Evolutionary conservation across 192 early-diverging fungal genomes (phyloP).

Genomic region (Tieghemiomyces parasiticus): DNA sequence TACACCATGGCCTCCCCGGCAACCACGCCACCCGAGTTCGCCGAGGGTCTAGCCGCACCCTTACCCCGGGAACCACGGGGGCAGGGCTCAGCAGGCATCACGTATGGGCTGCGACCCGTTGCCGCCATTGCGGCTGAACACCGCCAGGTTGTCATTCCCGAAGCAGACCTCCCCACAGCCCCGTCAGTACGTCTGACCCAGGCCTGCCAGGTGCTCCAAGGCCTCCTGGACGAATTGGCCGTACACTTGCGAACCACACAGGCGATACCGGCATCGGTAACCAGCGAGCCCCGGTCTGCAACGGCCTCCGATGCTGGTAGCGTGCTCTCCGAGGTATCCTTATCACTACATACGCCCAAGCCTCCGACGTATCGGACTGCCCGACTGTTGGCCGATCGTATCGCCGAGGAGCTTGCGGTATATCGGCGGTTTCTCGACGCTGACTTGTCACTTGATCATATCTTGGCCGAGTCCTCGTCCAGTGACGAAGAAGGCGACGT

Average conservation of each 20-base stretch:
- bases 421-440: not conserved
- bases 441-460: not conserved
- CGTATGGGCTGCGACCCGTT: not conserved
- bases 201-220: not conserved
- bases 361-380: not conserved
- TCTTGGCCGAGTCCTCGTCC: not conserved
- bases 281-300: not conserved
- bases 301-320: not conserved
- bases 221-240: not conserved
- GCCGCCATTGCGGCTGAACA: not conserved
- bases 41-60: no score
- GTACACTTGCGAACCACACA: not conserved
- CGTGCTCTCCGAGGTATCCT: not conserved
- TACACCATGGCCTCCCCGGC: no score
- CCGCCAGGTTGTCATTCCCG: not conserved
- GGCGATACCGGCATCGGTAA: not conserved
- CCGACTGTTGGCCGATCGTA: not conserved
- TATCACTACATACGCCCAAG: not conserved
- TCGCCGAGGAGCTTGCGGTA: not conserved
- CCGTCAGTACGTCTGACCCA: not conserved
- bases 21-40: no score
- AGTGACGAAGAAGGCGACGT: no score
- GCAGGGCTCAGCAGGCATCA: no score
- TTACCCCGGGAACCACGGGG: no score
- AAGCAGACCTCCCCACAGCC: not conserved